Evolutionary conservation across 495 filamentous ascomycete genomes (phyloP).

Genomic region (Eremomyces bilateralis): DNA sequence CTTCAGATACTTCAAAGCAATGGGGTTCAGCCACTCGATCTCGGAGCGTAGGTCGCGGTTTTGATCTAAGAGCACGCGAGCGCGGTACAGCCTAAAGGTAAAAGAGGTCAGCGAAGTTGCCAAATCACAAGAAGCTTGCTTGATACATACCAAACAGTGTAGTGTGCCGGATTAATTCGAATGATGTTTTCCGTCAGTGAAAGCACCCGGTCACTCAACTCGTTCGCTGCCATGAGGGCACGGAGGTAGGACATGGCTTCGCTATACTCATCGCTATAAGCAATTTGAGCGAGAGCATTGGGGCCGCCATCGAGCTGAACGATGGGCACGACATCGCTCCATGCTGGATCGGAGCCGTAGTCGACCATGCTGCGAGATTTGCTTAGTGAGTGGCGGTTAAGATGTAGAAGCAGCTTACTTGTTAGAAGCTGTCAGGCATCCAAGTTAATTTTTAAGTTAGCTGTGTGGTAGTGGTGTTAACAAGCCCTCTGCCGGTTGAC

Average conservation of each 20-base stretch:
- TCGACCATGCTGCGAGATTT: slow-evolving; percentile 9
- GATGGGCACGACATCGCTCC: slow-evolving; percentile 68
- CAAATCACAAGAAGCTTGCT: no score
- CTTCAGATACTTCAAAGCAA: slow-evolving; percentile 68
- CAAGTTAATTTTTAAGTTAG: no score
- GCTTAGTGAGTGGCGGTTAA: no score
- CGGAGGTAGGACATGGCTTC: slow-evolving; percentile 81
- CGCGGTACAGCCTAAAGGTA: slow-evolving; percentile 53
- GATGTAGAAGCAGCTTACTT: no score
- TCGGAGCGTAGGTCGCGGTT: slow-evolving; percentile 46
- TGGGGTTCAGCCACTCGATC: slow-evolving; percentile 61
- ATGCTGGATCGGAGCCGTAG: slow-evolving; percentile 51
- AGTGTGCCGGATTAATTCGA: slow-evolving; percentile 81
- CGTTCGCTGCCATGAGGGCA: slow-evolving; percentile 75
- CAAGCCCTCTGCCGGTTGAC: no score
- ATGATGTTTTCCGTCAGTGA: slow-evolving; percentile 79
- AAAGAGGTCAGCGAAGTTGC: no score
- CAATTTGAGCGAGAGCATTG: slow-evolving; percentile 62
- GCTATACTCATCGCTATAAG: slow-evolving; percentile 66
- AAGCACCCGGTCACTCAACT: slow-evolving; percentile 57
- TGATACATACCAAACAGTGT: slow-evolving; percentile 72
- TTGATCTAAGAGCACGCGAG: slow-evolving; percentile 47
- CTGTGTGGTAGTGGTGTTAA: no score
- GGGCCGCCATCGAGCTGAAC: slow-evolving; percentile 56
- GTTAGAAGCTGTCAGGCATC: no score